Evolutionary conservation across 768 basidiomycete species (phyloP), one percentile per base, ranked within the genome.

Genomic region (Pleurotus tuber-regium): DNA sequence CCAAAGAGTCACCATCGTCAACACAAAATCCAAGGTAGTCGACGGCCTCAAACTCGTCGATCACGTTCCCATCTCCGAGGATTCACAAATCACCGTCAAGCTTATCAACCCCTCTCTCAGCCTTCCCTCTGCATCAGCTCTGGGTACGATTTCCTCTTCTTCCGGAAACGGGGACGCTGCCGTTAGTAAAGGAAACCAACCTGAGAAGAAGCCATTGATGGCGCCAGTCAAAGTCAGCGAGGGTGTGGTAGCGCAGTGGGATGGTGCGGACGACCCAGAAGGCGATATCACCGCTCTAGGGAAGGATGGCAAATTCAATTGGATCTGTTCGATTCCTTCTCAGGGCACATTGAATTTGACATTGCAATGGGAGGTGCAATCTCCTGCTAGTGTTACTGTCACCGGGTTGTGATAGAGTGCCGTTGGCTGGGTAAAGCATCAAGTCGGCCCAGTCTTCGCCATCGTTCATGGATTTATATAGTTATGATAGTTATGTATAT

Each of bases 41-140:
- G 56, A 65, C 4, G 54, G 62, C 26, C 42, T 75, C 53, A 72
- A 69, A 54, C 57, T 77, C 52, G 50, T 70, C 23, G 72, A 77
- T 51, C 72, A 70, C 49, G 55, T 72, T 3, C 73, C 72, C 0
- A 57, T 71, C 1, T 74, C 73, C 9, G 66, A 74, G 54, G 61
- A 62, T 35, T 57, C 70, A 1, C 68, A 68, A 30, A 70, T 77
- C 40, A 66, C 65, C 29, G 71, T 77, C 26, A 78, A 75, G 60
- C 59, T 75, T 7, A 60, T 74, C 2, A 70, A 63, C 35, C 70
- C 68, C 1, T 43, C 61, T 3, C 55, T 69, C 4, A 35, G 50
- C 4, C 35, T 65, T 19, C 69, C 70, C 1, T 35, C 33, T 4
- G 24, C 28, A n/a, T 12, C 43, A 46, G 24, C 7, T 21, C 38